Percentiles rank a stretch among this genome's conserved stretches.
These are phyloP conservation scores for Lactifluus subvellereus DNA, from an alignment of 768 basidiomycete species.

Conservation along the genomic window DNA sequence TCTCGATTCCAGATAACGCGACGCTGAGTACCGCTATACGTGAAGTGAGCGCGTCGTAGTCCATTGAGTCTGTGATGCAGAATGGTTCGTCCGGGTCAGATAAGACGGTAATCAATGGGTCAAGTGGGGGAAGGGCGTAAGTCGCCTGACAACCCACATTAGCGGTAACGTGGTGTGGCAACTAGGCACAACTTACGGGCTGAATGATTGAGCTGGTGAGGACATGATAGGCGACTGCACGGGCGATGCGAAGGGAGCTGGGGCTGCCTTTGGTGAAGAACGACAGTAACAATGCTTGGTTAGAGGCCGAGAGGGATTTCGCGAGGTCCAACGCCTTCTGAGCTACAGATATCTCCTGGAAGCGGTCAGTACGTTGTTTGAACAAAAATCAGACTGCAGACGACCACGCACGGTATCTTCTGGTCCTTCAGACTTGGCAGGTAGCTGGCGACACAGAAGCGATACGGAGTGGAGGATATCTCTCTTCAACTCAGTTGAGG, in stretches of 20 bases:
- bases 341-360: conserved; percentile 45
- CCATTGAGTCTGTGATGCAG: conserved; percentile 31
- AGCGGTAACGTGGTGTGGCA: conserved; percentile 1
- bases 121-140: conserved; percentile 44
- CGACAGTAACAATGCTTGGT: conserved; percentile 46
- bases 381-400: not conserved
- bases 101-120: conserved; percentile 47
- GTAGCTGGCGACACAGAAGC: conserved; percentile 39
- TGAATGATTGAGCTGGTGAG: conserved; percentile 32
- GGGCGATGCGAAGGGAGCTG: conserved; percentile 49
- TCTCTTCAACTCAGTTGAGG: conserved; percentile 38
- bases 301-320: conserved; percentile 38
- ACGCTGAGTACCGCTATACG: conserved; percentile 52
- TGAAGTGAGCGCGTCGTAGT: conserved; percentile 56
- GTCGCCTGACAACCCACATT: conserved; percentile 25
- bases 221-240: conserved; percentile 49
- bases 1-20: conserved; percentile 52
- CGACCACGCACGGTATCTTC: conserved; percentile 14
- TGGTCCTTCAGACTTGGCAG: conserved; percentile 26
- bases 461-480: conserved; percentile 47
- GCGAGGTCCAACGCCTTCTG: conserved; percentile 41
- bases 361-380: not conserved
- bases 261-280: conserved; percentile 48
- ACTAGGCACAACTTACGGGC: conserved; percentile 8
- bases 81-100: conserved; percentile 38